Evolutionary conservation across 176 grass and related monocot species (phyloP), one percentile per base, ranked within the genome.

Genomic region (Zoysia pacifica): DNA sequence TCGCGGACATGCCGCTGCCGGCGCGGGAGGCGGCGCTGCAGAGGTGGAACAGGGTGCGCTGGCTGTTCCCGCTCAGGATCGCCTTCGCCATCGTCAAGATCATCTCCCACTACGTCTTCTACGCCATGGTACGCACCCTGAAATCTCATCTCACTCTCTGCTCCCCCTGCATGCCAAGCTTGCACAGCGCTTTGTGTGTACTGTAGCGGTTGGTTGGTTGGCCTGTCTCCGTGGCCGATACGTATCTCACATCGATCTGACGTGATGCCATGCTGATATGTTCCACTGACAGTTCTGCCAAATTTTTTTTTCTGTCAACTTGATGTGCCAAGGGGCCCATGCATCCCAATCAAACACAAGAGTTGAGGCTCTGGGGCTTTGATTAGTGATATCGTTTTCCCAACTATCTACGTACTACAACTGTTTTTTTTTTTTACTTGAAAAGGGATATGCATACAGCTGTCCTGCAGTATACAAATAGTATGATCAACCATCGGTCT

Each of bases 71-170:
- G n/a, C 77, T 97, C 48, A 79, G 81, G 61, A 76, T 98, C 47
- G 75, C 82, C 47, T 98, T 98, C 81, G 12, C 50, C 35, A 40
- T 93, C 42, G 42, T 83, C 86, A 98, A 98, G 67, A 83, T 87
- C 82, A 70, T 93, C 53, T 68, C 55, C 66, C 78, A 79, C 85
- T 94, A 88, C 74, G 73, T 79, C 85, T 97, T 97, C 82, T 97
- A 94, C 77, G 50, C 94, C 68, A 62, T 86, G 84, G 94, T 97
- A 86, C 55, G 28, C 28, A 28, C 35, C 3, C 42, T 9, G 1
- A 71, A 51, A 20, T 16, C 20, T 50, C 6, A 7, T 6, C 2
- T 3, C 28, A 7, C 15, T 4, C 19, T 15, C 28, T 36, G 18
- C 4, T 16, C 1, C 2, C 6, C 2, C 6, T 59, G 73, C 18